Percentiles rank a stretch among this genome's conserved stretches.
These are phyloP conservation scores for Gossypium arboreum DNA, from an alignment of 345 rosid genomes.

Conservation along the genomic window DNA sequence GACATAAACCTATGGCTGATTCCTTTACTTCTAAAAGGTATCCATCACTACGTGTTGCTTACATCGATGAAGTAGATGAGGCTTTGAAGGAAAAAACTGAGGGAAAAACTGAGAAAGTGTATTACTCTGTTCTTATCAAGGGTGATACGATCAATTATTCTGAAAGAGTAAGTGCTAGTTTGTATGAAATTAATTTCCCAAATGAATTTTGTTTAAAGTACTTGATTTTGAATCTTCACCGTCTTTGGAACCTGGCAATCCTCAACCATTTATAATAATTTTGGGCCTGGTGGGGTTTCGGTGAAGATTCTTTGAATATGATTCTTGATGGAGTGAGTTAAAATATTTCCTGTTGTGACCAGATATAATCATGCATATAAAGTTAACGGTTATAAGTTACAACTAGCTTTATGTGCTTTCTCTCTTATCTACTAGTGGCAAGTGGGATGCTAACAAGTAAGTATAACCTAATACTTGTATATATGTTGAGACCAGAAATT, in stretches of 20 bases:
- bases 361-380: neutral
- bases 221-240: neutral
- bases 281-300: neutral
- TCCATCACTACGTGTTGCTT: slow-evolving; percentile 91
- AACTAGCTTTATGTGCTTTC: neutral
- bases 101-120: slow-evolving; percentile 49
- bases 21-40: slow-evolving; percentile 38
- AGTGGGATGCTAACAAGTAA: neutral
- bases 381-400: neutral
- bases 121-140: slow-evolving; percentile 89
- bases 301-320: neutral
- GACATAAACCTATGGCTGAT: slow-evolving; percentile 14
- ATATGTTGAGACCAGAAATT: neutral
- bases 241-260: neutral
- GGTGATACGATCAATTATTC: slow-evolving; percentile 63
- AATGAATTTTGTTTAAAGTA: neutral
- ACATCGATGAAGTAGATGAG: slow-evolving; percentile 79
- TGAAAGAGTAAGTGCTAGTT: slow-evolving; percentile 12
- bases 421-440: neutral
- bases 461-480: neutral
- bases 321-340: neutral
- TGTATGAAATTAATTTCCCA: slow-evolving; percentile 7
- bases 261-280: neutral
- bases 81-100: slow-evolving; percentile 21
- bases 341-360: neutral